Percentiles rank a stretch among this genome's conserved stretches.
phyloP scores from a whole-genome alignment of 805 yeast species.

The Candida maesae region DNA sequence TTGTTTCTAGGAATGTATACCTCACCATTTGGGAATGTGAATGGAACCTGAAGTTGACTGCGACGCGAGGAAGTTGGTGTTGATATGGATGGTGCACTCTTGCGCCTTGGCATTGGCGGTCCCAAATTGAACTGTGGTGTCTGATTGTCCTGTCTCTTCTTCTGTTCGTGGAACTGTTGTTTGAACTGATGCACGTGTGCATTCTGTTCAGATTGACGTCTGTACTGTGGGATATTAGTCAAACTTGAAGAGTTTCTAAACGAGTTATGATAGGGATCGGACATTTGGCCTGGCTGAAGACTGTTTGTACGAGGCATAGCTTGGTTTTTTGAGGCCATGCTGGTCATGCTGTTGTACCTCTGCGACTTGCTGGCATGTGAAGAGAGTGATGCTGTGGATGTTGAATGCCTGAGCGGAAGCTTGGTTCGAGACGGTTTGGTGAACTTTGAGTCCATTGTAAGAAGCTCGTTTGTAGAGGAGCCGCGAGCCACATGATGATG shows the following conservation, averaged over 20 bases:
- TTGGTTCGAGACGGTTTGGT: slow-evolving; percentile 15
- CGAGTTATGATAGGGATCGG: slow-evolving; percentile 4
- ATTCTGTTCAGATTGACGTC: slow-evolving; percentile 11
- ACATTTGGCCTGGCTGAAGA: slow-evolving; percentile 7
- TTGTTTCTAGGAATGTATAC: slow-evolving; percentile 28
- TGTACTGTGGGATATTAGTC: slow-evolving; percentile 5
- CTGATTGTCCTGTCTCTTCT: slow-evolving; percentile 5
- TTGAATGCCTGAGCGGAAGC: slow-evolving; percentile 1
- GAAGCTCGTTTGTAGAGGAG: slow-evolving; percentile 23
- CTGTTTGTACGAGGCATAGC: slow-evolving; percentile 9
- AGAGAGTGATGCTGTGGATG: slow-evolving; percentile 4
- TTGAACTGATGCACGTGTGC: slow-evolving; percentile 11
- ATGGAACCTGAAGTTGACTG: slow-evolving; percentile 19
- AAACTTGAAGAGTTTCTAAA: slow-evolving; percentile 7
- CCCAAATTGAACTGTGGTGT: slow-evolving; percentile 8
- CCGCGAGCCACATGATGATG: slow-evolving; percentile 17
- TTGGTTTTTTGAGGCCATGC: background rate
- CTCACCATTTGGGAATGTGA: slow-evolving; percentile 30
- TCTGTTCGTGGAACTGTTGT: slow-evolving; percentile 11
- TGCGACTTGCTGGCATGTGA: background rate
- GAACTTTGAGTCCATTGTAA: slow-evolving; percentile 19
- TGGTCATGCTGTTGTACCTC: background rate
- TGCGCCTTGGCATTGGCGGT: background rate
- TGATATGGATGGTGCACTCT: background rate
- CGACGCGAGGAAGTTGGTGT: slow-evolving; percentile 8